phyloP scores from a whole-genome alignment of 257 asterid species.

The Ballota nigra region DNA sequence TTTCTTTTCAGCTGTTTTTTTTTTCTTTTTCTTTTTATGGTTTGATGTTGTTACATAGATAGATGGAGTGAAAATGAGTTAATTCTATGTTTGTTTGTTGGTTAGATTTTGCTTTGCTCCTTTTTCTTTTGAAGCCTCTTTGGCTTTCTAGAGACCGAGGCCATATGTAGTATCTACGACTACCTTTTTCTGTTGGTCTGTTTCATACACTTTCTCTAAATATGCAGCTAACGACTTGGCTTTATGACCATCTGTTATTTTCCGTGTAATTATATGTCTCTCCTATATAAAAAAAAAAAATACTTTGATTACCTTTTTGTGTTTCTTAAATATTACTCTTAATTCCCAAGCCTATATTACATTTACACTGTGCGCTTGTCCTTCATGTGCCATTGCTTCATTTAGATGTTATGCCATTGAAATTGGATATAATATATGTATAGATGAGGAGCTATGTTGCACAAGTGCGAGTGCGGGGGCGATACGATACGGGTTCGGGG shows the following conservation, averaged over 20 bases:
- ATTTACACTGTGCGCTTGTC: background rate
- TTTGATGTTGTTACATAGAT: constrained; percentile 29
- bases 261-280: constrained; percentile 16
- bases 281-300: background rate
- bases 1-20: constrained; percentile 41
- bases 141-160: constrained; percentile 26
- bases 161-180: constrained; percentile 19
- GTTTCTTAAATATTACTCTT: background rate
- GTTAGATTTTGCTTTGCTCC: constrained; percentile 24
- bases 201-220: constrained; percentile 32
- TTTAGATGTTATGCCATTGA: background rate
- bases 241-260: constrained; percentile 27
- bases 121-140: constrained; percentile 25
- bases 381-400: background rate
- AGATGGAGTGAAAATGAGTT: constrained; percentile 82
- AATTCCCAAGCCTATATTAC: no score
- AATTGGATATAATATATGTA: background rate
- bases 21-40: background rate
- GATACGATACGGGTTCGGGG: no score
- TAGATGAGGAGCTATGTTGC: no score
- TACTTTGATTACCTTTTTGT: background rate
- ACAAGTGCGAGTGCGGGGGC: no score
- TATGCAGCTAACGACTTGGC: constrained; percentile 19
- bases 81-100: constrained; percentile 51
- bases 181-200: constrained; percentile 34